Evolutionary conservation across 1,284 basidiomycete genomes (phyloP).

Genomic region (Cryptococcus sp.): DNA sequence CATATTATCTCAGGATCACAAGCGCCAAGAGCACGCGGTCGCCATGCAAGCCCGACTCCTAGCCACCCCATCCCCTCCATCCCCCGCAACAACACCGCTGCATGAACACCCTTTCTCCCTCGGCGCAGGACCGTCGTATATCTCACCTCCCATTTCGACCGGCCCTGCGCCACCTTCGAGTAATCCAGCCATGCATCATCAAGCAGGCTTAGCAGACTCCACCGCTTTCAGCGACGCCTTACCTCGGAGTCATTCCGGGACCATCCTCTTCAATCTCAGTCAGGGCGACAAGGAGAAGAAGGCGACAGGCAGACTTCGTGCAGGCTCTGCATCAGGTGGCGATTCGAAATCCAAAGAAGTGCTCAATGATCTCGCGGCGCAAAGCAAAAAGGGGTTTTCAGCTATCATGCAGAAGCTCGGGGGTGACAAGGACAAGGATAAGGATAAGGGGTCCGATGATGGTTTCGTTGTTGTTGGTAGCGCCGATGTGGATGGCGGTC

Average conservation of each 20-base stretch:
- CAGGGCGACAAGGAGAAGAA: constrained; percentile 18
- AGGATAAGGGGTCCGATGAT: constrained; percentile 22
- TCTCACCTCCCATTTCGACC: constrained; percentile 34
- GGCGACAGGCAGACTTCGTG: constrained; percentile 19
- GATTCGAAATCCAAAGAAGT: constrained; percentile 49
- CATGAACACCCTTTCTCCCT: constrained; percentile 30
- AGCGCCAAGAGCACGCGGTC: constrained; percentile 51
- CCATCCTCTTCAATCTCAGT: constrained; percentile 13
- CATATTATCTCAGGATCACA: constrained; percentile 35
- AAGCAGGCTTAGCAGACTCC: constrained; percentile 10
- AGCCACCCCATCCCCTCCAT: constrained; percentile 36
- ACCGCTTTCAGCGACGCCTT: constrained; percentile 2
- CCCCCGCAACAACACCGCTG: constrained; percentile 23
- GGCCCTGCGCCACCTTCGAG: constrained; percentile 28
- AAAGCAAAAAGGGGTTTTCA: constrained; percentile 51
- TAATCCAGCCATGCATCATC: constrained; percentile 20
- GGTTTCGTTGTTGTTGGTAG: constrained; percentile 22
- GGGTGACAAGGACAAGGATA: constrained; percentile 41
- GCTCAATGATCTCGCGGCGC: constrained; percentile 48
- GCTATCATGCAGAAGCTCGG: constrained; percentile 51
- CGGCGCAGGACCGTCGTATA: constrained; percentile 20
- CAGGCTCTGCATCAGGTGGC: constrained; percentile 29
- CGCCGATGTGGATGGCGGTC: constrained; percentile 13
- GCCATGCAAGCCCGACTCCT: constrained; percentile 51
- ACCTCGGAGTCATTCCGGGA: constrained; percentile 2